Evolutionary conservation across 2,329 filamentous ascomycete genomes (phyloP), one percentile per base, ranked within the genome.

Genomic region (Neofusicoccum parvum): DNA sequence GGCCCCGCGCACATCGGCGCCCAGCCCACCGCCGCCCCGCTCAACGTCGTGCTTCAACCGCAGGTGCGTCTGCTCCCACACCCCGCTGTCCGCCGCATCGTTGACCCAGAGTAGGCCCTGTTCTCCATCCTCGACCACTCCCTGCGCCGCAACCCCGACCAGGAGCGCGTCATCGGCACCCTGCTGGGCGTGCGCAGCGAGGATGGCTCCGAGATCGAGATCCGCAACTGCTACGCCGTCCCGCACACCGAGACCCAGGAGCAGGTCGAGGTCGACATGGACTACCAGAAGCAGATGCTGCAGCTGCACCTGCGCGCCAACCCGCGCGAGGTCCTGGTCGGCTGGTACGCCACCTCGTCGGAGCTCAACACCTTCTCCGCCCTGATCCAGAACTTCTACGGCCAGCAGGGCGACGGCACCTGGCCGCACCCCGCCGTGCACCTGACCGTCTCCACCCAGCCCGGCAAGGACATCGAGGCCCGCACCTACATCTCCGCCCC

Each of bases 241-340:
- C 94, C 94, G 71, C 95, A 99, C 84, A 98, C 94, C 72, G 95
- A 99, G 83, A 97, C 94, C 72, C 91, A 94, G 78, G 95, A 99
- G 81, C 95, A 99, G 82, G 95, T 99, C 74, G 95, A 99, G 82
- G 95, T 99, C 70, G 95, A 99, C 79, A 96, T 99, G 86, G 95
- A 99, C 82, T 99, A 98, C 82, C 95, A 99, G 83, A 98, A 98
- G 87, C 94, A 94, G 80, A 99, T 99, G 95, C 89, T 98, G 66
- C 90, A 92, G 67, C 85, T 99, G 73, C 94, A 97, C 79, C 88
- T 98, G 72, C 94, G 94, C 82, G 94, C 94, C 66, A 91, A 93
- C 80, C 95, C 95, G 59, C 92, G 93, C 80, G 95, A 99, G 81
- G 88, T 93, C 64, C 87, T 99, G 66, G 90, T 99, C 68, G 95